Conservation (phyloP, 148 eudicot genomes). For the Silene conica region DNA sequence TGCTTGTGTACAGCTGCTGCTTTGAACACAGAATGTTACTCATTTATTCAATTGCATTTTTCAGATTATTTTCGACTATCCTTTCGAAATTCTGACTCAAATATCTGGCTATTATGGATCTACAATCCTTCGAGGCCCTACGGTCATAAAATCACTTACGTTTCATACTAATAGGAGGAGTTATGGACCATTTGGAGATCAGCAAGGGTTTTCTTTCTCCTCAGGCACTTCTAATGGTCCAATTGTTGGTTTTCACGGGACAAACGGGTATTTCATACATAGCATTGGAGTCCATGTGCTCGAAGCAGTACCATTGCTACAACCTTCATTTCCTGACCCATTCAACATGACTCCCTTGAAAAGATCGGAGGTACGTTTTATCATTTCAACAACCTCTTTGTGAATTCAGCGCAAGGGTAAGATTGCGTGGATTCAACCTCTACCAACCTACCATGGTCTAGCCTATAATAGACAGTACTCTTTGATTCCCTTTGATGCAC, state of each 20-base stretch:
- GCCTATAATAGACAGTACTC: too few species aligned
- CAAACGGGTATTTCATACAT: constrained; percentile 34
- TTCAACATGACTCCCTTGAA: constrained; percentile 15
- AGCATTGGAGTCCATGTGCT: constrained; percentile 41
- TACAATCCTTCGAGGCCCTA: constrained; percentile 36
- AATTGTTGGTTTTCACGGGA: constrained; percentile 38
- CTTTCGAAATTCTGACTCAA: constrained; percentile 30
- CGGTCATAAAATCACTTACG: constrained; percentile 35
- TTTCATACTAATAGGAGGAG: constrained; percentile 34
- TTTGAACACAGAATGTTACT: not conserved
- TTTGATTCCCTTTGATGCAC: not conserved
- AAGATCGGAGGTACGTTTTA: constrained; percentile 23
- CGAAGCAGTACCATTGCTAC: constrained; percentile 16
- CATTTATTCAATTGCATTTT: constrained; percentile 9
- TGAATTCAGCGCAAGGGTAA: not conserved
- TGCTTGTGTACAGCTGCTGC: not conserved
- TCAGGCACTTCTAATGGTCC: constrained; percentile 29
- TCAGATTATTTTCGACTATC: constrained; percentile 36
- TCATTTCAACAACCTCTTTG: not conserved
- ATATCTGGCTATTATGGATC: constrained; percentile 32
- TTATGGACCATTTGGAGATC: constrained; percentile 44
- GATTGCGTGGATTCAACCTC: not conserved
- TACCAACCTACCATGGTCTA: too few species aligned
- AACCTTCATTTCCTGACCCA: constrained; percentile 19
- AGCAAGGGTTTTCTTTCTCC: constrained; percentile 34